Evolutionary conservation across 495 filamentous ascomycete genomes (phyloP), one percentile per base, ranked within the genome.

Genomic region (Lasiosphaeria ovina): DNA sequence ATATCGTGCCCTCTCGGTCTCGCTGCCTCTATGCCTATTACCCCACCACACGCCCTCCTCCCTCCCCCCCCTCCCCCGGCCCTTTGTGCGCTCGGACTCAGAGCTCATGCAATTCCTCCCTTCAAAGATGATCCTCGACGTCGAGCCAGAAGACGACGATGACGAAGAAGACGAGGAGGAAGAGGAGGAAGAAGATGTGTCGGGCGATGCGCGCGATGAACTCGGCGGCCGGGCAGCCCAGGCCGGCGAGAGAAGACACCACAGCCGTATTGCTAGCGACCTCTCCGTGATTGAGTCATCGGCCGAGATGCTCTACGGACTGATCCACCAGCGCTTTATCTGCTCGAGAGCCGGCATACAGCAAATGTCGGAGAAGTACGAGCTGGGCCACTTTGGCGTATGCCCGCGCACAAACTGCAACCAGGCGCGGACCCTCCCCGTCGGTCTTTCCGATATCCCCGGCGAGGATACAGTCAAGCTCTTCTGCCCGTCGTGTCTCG

Each of bases 361-460:
- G 70, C 92, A 97, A 72, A 98, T 98, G 94, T 90, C 92, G 35
- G 95, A 98, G 72, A 98, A 98, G 71, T 98, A 98, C 79, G 93
- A 97, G 67, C 80, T 96, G 50, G 87, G 90, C 62, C 93, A 98
- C 76, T 98, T 98, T 63, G 94, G 94, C 36, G 85, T 87, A 55
- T 98, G 94, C 70, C 94, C 93, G 4, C 85, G 94, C 33, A 93
- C 92, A 49, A 84, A 89, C 74, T 98, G 94, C 79, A 87, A 89
- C 63, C 87, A 87, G 53, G 88, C 90, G 66, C 87, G 91, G 64
- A 92, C 96, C 32, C 85, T 98, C 12, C 94, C 94, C 11, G 95
- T 97, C 10, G 94, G 94, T 35, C 84, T 90, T 60, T 94, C 87
- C 61, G 94, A 98, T 73, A 94, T 89, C 33, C 95, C 95, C 6